phyloP scores from a whole-genome alignment of 2,329 filamentous ascomycete genomes.

The Verticillium alfalfae region DNA sequence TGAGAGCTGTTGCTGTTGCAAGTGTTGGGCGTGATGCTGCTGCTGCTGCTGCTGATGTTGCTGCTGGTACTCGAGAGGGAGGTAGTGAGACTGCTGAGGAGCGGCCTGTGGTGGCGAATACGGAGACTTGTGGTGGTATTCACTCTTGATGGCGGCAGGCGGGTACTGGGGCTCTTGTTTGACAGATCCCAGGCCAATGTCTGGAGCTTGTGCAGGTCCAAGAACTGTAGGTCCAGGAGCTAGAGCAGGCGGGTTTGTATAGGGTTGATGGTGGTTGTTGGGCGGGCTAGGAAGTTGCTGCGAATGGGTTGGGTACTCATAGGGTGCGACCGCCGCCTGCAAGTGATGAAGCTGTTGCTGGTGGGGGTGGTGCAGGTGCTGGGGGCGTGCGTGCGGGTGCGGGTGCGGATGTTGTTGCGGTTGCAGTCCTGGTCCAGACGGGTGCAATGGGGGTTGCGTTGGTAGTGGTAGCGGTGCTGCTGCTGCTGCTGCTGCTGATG shows the following conservation, averaged over 20 bases:
- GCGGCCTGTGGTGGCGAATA: constrained; percentile 1
- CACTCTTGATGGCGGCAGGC: background rate
- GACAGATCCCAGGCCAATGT: background rate
- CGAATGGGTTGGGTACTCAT: constrained; percentile 5
- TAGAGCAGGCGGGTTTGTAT: constrained; percentile 1
- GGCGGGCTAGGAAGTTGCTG: constrained; percentile 3
- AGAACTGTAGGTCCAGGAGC: background rate
- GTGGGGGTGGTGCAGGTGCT: constrained; percentile 14
- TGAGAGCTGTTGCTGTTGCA: background rate
- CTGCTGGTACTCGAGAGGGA: constrained; percentile 4
- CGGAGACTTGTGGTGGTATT: constrained; percentile 8
- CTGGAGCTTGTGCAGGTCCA: background rate
- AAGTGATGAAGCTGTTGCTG: constrained; percentile 13
- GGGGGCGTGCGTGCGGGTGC: constrained; percentile 15
- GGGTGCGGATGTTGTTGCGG: constrained; percentile 14
- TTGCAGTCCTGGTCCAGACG: constrained; percentile 15
- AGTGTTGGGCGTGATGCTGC: background rate
- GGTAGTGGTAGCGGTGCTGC: constrained; percentile 23
- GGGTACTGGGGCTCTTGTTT: constrained; percentile 3
- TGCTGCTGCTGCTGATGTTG: constrained; percentile 3
- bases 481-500: constrained; percentile 18
- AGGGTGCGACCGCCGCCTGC: background rate
- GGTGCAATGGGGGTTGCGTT: constrained; percentile 10
- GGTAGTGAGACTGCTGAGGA: constrained; percentile 7
- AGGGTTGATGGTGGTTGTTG: background rate